These are phyloP conservation scores for Metschnikowia kofuensis DNA, from an alignment of 805 yeast genomes.

Conservation along the genomic window DNA sequence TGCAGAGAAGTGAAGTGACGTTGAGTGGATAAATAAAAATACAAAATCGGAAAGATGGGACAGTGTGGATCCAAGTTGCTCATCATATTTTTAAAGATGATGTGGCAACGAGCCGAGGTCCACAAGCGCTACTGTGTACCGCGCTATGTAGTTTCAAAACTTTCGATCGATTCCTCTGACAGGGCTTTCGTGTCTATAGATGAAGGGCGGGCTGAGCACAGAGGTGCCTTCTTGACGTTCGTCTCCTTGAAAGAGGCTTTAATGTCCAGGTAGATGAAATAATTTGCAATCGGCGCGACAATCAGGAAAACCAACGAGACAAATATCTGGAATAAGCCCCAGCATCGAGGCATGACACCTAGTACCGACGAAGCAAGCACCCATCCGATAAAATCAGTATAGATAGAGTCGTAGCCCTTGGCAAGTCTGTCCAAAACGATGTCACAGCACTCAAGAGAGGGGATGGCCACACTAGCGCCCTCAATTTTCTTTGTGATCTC, in stretches of 20 bases:
- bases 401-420: slow-evolving; percentile 67
- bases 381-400: slow-evolving; percentile 88
- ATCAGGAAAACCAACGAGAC: slow-evolving; percentile 35
- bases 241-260: slow-evolving; percentile 42
- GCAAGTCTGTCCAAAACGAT: slow-evolving; percentile 54
- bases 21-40: neutral
- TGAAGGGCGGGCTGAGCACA: neutral
- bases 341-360: slow-evolving; percentile 67
- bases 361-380: slow-evolving; percentile 61
- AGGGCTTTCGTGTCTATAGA: neutral
- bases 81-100: no score
- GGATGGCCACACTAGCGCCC: slow-evolving; percentile 74
- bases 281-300: slow-evolving; percentile 53
- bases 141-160: neutral
- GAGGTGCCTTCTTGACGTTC: slow-evolving; percentile 1
- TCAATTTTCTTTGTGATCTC: slow-evolving; percentile 77
- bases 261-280: slow-evolving; percentile 50
- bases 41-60: neutral
- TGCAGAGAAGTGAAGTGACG: slow-evolving; percentile 12
- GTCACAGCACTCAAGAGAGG: slow-evolving; percentile 64
- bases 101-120: no score
- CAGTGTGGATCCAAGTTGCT: neutral
- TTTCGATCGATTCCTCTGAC: neutral
- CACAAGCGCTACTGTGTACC: no score
- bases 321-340: slow-evolving; percentile 47